Base-by-base conservation (phyloP, 192 early-diverging fungal species). In the Rhizophagus prolifer region DNA sequence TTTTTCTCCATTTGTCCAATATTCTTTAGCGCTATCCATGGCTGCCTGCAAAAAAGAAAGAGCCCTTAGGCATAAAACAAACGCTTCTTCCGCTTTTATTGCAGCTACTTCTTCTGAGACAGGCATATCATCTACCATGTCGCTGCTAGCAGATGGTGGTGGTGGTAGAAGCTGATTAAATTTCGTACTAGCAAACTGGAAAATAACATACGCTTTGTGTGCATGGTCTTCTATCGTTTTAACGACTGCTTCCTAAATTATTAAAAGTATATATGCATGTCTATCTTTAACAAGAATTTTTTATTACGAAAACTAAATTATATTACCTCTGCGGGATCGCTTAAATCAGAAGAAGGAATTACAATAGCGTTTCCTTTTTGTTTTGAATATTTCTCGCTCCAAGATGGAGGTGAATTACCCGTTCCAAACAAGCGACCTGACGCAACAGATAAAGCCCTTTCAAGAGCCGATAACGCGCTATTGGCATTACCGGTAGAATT, bases 141-240 rank as follows among this genome's bases (percentile, higher is more conserved):
- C 58, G 50, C 21, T 58, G 23, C 64, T 76, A 4, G 50, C 26
- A 75, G 84, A 62, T 75, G 81, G 74, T 67, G 79, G 36, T 78
- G 81, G 83, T 76, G 89, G 80, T 77, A 88, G 79, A 72, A 88
- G 76, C 63, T 84, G 38, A 74, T 89, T 83, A 86, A 84, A 82
- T 76, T 91, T 91, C 16, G 79, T 82, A 65, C 89, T 85, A 0
- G 86, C 90, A 82, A 90, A 85, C 67, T 89, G 87, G 58, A 84
- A 86, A 72, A 94, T 88, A 0, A 92, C 90, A 82, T 89, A 83
- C 0, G 91, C 93, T 79, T 92, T 92, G 64, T 86, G 87, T 0
- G 93, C 91, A 65, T 91, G 81, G 8, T 88, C 89, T 70, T 94
- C 90, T 79, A 94, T 91, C 8, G 83, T 78, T 38, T 88, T 82